phyloP scores from a whole-genome alignment of 2,329 filamentous ascomycete species.

The Juglanconis sp. region DNA sequence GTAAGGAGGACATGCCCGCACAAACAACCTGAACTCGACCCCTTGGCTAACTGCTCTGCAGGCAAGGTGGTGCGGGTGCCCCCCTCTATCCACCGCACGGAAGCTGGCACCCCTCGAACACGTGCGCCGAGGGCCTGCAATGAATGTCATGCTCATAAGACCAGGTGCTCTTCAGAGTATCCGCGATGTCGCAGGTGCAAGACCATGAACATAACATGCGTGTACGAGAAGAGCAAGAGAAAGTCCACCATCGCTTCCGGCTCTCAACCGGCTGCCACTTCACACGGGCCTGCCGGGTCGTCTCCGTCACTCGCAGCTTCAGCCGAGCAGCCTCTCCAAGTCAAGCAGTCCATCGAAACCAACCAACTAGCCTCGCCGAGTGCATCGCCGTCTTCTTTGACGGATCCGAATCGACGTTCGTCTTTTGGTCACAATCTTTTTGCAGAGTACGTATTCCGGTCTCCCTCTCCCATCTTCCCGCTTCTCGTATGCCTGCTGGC shows the following conservation, averaged over 20 bases:
- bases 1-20: slow-evolving; percentile 6
- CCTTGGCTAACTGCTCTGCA: slow-evolving; percentile 10
- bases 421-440: background rate
- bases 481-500: background rate
- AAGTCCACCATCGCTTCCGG: slow-evolving; percentile 33
- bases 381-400: slow-evolving; percentile 3
- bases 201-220: slow-evolving; percentile 32
- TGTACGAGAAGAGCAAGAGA: slow-evolving; percentile 37
- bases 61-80: slow-evolving; percentile 35
- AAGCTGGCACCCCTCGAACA: slow-evolving; percentile 39
- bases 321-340: background rate
- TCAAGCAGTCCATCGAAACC: background rate
- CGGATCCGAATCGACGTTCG: background rate
- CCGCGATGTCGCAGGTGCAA: slow-evolving; percentile 38
- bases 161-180: slow-evolving; percentile 40
- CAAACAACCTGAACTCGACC: background rate
- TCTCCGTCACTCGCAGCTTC: background rate
- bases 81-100: slow-evolving; percentile 38
- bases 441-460: slow-evolving; percentile 7
- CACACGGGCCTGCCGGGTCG: background rate
- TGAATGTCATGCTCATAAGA: slow-evolving; percentile 41
- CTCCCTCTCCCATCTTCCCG: background rate
- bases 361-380: slow-evolving; percentile 1
- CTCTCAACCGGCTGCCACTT: background rate
- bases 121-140: slow-evolving; percentile 40